Evolutionary conservation across 2,329 filamentous ascomycete species (phyloP).

Genomic region (Pseudocercospora vitis): DNA sequence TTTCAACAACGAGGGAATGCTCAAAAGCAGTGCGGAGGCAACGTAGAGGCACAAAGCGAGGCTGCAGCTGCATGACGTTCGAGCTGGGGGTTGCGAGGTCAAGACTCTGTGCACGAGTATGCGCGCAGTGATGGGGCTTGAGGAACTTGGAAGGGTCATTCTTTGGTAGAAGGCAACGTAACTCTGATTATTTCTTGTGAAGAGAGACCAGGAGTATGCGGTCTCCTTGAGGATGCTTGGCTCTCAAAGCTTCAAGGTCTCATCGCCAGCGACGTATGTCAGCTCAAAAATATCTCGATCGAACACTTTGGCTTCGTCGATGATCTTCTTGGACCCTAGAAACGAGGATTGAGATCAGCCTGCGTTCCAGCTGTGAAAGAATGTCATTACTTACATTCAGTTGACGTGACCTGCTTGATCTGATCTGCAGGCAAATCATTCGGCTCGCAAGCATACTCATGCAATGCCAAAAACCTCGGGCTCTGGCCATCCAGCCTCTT

Average conservation of each 20-base stretch:
- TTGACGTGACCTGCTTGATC: slow-evolving; percentile 23
- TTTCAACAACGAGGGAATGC: too few species aligned
- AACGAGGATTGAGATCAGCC: not conserved
- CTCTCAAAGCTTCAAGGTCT: slow-evolving; percentile 11
- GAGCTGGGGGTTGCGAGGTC: too few species aligned
- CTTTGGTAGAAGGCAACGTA: too few species aligned
- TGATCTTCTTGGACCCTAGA: slow-evolving; percentile 27
- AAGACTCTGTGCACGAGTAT: too few species aligned
- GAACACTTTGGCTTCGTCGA: slow-evolving; percentile 21
- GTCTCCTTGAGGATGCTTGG: not conserved
- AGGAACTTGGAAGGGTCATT: too few species aligned
- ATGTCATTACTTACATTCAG: slow-evolving; percentile 22
- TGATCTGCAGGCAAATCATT: slow-evolving; percentile 26
- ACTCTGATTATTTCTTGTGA: too few species aligned
- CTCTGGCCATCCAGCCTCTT: slow-evolving; percentile 17
- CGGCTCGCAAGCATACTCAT: slow-evolving; percentile 28
- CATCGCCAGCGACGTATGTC: slow-evolving; percentile 19
- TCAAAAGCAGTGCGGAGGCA: not conserved
- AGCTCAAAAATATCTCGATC: slow-evolving; percentile 27
- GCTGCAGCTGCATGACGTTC: too few species aligned
- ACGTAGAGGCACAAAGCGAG: too few species aligned
- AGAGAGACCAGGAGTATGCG: too few species aligned
- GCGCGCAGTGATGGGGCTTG: too few species aligned
- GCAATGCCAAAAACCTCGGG: slow-evolving; percentile 27
- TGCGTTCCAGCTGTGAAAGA: not conserved